Conservation (phyloP, 2,329 filamentous ascomycete species). For the Sporothrix curviconia region DNA sequence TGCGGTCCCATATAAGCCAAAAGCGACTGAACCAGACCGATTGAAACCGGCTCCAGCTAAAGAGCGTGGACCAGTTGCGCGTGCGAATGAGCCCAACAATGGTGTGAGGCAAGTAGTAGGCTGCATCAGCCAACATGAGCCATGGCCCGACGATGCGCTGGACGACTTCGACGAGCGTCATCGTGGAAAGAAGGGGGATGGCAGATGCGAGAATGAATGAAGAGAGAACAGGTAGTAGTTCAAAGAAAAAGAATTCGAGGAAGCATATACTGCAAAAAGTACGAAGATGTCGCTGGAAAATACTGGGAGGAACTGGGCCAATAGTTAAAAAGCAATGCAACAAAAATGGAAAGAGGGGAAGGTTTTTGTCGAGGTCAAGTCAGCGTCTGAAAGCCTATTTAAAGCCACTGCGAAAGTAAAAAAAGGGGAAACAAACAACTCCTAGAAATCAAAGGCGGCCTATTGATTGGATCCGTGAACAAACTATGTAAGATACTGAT, state of each 20-base stretch:
- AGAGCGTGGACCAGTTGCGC: conserved; percentile 31
- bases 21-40: conserved; percentile 55
- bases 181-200: neutral
- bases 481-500: too few relatives aligned
- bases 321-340: too few relatives aligned
- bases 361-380: too few relatives aligned
- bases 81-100: conserved; percentile 36
- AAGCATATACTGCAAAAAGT: too few relatives aligned
- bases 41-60: conserved; percentile 36
- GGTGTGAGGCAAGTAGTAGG: conserved; percentile 46
- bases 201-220: neutral
- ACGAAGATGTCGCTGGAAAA: too few relatives aligned
- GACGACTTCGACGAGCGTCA: conserved; percentile 18
- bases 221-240: neutral
- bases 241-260: too few relatives aligned
- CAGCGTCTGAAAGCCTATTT: too few relatives aligned
- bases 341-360: neutral
- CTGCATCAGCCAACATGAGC: conserved; percentile 44
- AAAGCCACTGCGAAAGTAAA: neutral
- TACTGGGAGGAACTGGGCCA: too few relatives aligned
- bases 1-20: conserved; percentile 37
- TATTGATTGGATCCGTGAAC: too few relatives aligned
- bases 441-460: too few relatives aligned
- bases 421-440: too few relatives aligned
- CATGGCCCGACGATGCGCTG: conserved; percentile 40